Conservation (phyloP, 2,329 filamentous ascomycete genomes). For the Colletotrichum falcatum region DNA sequence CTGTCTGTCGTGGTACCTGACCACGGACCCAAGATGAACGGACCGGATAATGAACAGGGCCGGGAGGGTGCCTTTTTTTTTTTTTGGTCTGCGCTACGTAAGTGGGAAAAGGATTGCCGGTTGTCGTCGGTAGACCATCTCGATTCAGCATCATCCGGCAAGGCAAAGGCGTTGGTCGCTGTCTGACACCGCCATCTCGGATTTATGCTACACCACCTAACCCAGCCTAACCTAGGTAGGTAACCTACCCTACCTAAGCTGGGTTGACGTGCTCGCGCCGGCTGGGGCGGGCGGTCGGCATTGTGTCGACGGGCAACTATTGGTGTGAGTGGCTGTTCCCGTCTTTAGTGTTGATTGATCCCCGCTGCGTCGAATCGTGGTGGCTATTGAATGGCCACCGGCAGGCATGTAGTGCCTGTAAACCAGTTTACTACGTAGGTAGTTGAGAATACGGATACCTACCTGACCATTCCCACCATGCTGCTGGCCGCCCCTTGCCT, state of each 20-base stretch:
- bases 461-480: neutral
- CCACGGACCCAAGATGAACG: neutral
- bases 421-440: neutral
- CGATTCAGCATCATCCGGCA: neutral
- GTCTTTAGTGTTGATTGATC: constrained; percentile 7
- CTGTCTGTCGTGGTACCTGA: neutral
- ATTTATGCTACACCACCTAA: no score
- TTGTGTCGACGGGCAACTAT: neutral
- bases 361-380: constrained; percentile 9
- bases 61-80: neutral
- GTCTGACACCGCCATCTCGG: neutral
- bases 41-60: neutral
- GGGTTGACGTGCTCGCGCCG: neutral
- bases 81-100: no score
- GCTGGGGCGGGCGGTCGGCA: neutral
- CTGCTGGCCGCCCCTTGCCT: constrained; percentile 14
- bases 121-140: neutral
- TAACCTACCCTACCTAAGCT: no score
- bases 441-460: no score
- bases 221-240: no score
- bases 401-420: no score
- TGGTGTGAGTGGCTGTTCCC: constrained; percentile 19
- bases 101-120: neutral
- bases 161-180: neutral
- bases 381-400: neutral